These are phyloP conservation scores for Aspergillus pseudoglaucus DNA, from an alignment of 2,329 filamentous ascomycete species.

Conservation along the genomic window DNA sequence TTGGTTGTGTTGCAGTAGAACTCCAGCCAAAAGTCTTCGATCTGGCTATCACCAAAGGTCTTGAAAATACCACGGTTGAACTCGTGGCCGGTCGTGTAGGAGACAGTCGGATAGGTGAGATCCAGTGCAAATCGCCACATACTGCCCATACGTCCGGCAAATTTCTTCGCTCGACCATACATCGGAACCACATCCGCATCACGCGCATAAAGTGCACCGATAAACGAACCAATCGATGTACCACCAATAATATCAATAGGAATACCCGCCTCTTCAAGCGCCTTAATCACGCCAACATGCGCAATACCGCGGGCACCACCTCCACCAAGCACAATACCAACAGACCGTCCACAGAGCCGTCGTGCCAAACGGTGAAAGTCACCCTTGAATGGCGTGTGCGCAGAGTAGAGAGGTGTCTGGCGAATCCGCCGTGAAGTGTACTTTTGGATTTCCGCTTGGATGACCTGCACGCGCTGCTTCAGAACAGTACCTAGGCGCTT, in stretches of 20 bases:
- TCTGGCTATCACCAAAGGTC: slow-evolving; percentile 91
- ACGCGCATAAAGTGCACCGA: slow-evolving; percentile 88
- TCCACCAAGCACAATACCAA: slow-evolving; percentile 88
- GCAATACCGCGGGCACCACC: slow-evolving; percentile 88
- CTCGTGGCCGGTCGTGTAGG: slow-evolving; percentile 96
- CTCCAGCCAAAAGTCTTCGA: slow-evolving; percentile 98
- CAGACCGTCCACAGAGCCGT: slow-evolving; percentile 84
- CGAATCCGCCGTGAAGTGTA: slow-evolving; percentile 92
- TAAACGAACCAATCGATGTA: slow-evolving; percentile 93
- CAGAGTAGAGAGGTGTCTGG: slow-evolving; percentile 80
- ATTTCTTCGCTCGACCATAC: slow-evolving; percentile 95
- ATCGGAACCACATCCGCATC: slow-evolving; percentile 96
- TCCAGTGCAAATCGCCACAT: slow-evolving; percentile 98
- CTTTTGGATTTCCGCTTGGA: slow-evolving; percentile 96
- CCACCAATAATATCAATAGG: slow-evolving; percentile 93
- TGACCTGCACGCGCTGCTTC: slow-evolving; percentile 85
- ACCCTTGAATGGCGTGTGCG: slow-evolving; percentile 88
- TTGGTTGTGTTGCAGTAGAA: slow-evolving; percentile 99
- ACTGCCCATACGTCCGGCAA: slow-evolving; percentile 95
- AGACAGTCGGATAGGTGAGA: slow-evolving; percentile 89
- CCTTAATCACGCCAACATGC: slow-evolving; percentile 88
- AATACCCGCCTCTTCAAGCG: slow-evolving; percentile 91
- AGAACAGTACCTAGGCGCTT: slow-evolving; percentile 78
- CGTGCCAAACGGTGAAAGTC: slow-evolving; percentile 92
- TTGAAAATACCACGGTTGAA: slow-evolving; percentile 99